A percentile compares a stretch with the other conserved stretches of the same genome.
phyloP scores from a whole-genome alignment of 2,329 filamentous ascomycete species.

The Scedosporium dehoogii region DNA sequence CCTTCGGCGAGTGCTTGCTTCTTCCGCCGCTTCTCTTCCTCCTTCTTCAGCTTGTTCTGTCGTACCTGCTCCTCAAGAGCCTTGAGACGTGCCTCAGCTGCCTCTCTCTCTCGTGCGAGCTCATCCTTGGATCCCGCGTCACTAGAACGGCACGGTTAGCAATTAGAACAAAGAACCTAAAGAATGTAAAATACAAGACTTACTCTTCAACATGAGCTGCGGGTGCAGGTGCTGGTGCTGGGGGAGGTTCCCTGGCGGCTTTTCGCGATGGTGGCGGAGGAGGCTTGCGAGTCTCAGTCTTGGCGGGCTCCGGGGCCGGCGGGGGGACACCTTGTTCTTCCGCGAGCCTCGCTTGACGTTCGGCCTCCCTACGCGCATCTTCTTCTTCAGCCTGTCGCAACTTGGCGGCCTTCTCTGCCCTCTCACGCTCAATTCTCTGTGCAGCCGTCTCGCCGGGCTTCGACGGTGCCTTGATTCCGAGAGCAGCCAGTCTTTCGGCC shows the following conservation, averaged over 20 bases:
- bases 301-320: slow-evolving; percentile 38
- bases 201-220: slow-evolving; percentile 12
- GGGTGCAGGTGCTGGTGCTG: slow-evolving; percentile 47
- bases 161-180: neutral
- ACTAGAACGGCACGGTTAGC: neutral
- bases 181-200: neutral
- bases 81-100: slow-evolving; percentile 70
- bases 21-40: slow-evolving; percentile 88
- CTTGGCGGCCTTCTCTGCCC: slow-evolving; percentile 77
- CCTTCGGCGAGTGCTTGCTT: slow-evolving; percentile 80
- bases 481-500: slow-evolving; percentile 86
- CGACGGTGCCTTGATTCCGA: slow-evolving; percentile 76
- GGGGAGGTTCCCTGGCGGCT: slow-evolving; percentile 47
- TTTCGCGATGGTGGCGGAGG: slow-evolving; percentile 76
- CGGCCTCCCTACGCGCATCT: slow-evolving; percentile 77
- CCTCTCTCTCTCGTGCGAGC: slow-evolving; percentile 68
- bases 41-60: slow-evolving; percentile 88
- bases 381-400: slow-evolving; percentile 87
- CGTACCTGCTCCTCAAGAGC: slow-evolving; percentile 90
- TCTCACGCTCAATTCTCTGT: slow-evolving; percentile 82
- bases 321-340: slow-evolving; percentile 62
- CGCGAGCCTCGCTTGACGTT: slow-evolving; percentile 72
- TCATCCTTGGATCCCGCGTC: slow-evolving; percentile 73
- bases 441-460: slow-evolving; percentile 73
- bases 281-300: slow-evolving; percentile 49